Percentiles rank a stretch among this genome's conserved stretches.
phyloP scores from a whole-genome alignment of 2,329 filamentous ascomycete genomes.

The Aspergillus niger region DNA sequence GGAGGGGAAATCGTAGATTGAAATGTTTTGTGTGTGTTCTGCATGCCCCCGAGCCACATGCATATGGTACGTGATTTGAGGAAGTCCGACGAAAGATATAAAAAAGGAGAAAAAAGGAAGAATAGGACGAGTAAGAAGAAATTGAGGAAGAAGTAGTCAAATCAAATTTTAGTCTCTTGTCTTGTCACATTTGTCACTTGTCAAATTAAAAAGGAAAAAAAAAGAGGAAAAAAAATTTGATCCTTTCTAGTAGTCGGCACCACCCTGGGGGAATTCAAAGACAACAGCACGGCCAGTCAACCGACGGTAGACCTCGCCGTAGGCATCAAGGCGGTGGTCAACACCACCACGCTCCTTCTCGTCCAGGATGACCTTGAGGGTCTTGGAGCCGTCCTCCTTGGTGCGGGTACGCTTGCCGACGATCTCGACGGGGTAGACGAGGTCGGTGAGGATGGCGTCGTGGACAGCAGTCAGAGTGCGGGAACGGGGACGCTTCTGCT shows the following conservation, averaged over 20 bases:
- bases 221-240: slow-evolving; percentile 25
- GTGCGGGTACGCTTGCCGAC: slow-evolving; percentile 98
- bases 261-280: slow-evolving; percentile 96
- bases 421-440: slow-evolving; percentile 99
- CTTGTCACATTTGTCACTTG: neutral
- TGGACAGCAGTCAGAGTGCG: slow-evolving; percentile 98
- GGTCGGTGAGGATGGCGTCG: slow-evolving; percentile 95
- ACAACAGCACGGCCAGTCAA: slow-evolving; percentile 93
- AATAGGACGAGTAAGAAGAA: neutral
- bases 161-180: slow-evolving; percentile 3
- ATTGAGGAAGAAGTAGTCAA: neutral
- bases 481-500: slow-evolving; percentile 97
- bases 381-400: slow-evolving; percentile 98
- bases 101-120: neutral
- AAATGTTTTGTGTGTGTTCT: neutral
- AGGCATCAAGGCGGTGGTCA: slow-evolving; percentile 99
- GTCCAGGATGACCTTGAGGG: slow-evolving; percentile 97
- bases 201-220: slow-evolving; percentile 5
- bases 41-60: too few species aligned
- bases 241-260: slow-evolving; percentile 73
- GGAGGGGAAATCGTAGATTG: neutral
- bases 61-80: too few species aligned
- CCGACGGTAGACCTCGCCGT: slow-evolving; percentile 98
- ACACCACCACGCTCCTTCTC: slow-evolving; percentile 99
- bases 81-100: neutral